phyloP scores from a whole-genome alignment of 164 flowering plant genomes.

The Piper longum region DNA sequence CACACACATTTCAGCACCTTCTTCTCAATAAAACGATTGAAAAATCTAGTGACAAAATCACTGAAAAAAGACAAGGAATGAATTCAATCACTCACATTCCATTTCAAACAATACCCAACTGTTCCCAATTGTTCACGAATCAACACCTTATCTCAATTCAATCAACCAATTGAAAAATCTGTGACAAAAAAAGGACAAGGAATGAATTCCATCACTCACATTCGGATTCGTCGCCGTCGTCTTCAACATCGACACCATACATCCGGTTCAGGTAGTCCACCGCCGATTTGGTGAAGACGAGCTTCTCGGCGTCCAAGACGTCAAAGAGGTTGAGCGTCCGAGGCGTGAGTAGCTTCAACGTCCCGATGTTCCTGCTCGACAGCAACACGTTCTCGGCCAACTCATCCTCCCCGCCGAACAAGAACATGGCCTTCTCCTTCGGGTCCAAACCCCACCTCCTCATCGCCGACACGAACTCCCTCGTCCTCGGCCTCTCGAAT shows the following conservation, averaged over 20 bases:
- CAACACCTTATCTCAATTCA: no score
- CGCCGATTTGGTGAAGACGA: conserved; percentile 8
- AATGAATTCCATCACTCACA: neutral
- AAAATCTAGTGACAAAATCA: no score
- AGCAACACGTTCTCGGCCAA: conserved; percentile 49
- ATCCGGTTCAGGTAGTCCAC: conserved; percentile 10
- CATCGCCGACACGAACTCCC: conserved; percentile 75
- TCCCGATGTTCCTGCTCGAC: conserved; percentile 78
- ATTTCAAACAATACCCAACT: no score
- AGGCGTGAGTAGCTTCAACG: conserved; percentile 70
- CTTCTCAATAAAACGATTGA: no score
- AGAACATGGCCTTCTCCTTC: conserved; percentile 58
- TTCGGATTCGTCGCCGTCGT: conserved; percentile 2
- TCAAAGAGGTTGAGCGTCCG: conserved; percentile 85
- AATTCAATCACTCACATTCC: conserved; percentile 1
- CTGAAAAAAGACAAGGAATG: no score
- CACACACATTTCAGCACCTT: no score
- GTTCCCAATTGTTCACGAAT: no score
- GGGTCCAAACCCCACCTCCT: conserved; percentile 86
- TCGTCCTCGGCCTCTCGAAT: conserved; percentile 79
- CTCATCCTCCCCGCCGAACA: conserved; percentile 46
- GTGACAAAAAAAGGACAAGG: no score
- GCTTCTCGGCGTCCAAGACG: conserved; percentile 41
- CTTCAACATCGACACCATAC: conserved; percentile 8
- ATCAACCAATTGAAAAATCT: no score